Percentiles rank a stretch among this genome's conserved stretches.
Evolutionary conservation across 805 yeast genomes (phyloP).

Genomic region (Suhomyces pyralidae): DNA sequence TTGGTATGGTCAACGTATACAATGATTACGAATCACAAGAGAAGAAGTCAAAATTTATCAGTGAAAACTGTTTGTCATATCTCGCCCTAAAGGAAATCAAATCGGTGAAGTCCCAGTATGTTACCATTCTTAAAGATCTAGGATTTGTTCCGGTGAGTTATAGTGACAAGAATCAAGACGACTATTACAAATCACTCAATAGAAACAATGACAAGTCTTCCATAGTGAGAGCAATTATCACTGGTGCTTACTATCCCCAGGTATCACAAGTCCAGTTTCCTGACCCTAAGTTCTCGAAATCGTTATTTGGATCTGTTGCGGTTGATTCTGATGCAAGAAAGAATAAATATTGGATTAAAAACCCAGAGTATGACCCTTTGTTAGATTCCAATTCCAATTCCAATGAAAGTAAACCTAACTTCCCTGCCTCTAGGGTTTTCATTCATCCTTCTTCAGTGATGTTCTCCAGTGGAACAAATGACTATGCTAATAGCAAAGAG

Average conservation of each 20-base stretch:
- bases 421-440: constrained; percentile 71
- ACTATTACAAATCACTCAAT: constrained; percentile 34
- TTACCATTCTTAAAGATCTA: constrained; percentile 68
- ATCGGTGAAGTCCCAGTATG: constrained; percentile 67
- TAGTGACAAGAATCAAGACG: constrained; percentile 11
- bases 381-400: constrained; percentile 5
- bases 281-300: constrained; percentile 67
- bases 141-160: constrained; percentile 68
- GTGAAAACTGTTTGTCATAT: constrained; percentile 59
- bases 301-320: constrained; percentile 76
- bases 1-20: constrained; percentile 62
- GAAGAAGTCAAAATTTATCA: constrained; percentile 42
- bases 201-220: constrained; percentile 49
- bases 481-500: constrained; percentile 10
- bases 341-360: constrained; percentile 70
- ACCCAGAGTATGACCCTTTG: constrained; percentile 45
- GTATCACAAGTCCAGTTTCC: constrained; percentile 80
- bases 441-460: constrained; percentile 83
- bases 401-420: constrained; percentile 9
- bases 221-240: constrained; percentile 62
- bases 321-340: constrained; percentile 78
- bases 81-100: constrained; percentile 66
- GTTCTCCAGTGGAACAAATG: constrained; percentile 44
- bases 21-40: constrained; percentile 45
- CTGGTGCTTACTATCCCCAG: constrained; percentile 83